Percentiles rank a stretch among this genome's conserved stretches.
Evolutionary conservation across 306 rosid genomes (phyloP).

Genomic region (Senna tora): DNA sequence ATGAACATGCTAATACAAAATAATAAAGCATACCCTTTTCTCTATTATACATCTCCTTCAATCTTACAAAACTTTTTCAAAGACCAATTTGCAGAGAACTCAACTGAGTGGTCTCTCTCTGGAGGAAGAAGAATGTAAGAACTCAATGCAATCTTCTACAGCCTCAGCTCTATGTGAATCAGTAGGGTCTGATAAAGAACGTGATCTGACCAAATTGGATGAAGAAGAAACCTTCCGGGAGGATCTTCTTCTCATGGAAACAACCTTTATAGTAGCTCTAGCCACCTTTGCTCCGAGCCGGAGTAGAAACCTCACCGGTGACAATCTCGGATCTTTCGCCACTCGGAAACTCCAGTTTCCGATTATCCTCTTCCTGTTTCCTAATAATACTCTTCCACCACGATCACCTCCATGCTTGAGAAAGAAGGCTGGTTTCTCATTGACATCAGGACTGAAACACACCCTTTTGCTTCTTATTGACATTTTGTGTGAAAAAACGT

Average conservation of each 20-base stretch:
- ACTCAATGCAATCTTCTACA: constrained; percentile 82
- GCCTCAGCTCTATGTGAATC: constrained; percentile 86
- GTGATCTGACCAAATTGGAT: constrained; percentile 64
- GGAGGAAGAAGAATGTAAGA: constrained; percentile 84
- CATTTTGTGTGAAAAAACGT: constrained; percentile 46
- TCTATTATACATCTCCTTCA: constrained; percentile 37
- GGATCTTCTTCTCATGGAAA: constrained; percentile 57
- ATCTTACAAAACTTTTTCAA: constrained; percentile 24
- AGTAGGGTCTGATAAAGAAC: constrained; percentile 64
- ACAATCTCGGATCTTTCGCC: constrained; percentile 49
- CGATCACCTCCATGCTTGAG: constrained; percentile 44
- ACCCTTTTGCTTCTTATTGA: constrained; percentile 62
- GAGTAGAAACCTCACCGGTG: constrained; percentile 61
- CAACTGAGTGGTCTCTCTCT: constrained; percentile 65
- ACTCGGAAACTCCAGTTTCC: constrained; percentile 56
- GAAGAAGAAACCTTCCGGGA: constrained; percentile 81
- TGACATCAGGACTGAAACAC: constrained; percentile 76
- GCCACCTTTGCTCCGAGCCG: constrained; percentile 67
- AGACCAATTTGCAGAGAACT: constrained; percentile 42
- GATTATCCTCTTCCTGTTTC: constrained; percentile 49
- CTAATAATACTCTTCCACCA: constrained; percentile 38
- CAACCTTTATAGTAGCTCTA: constrained; percentile 54
- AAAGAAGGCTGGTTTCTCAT: constrained; percentile 60
- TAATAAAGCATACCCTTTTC: constrained; percentile 50
- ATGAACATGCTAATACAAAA: constrained; percentile 35